Percentiles rank a stretch among this genome's conserved stretches.
These are phyloP conservation scores for Eucalyptus erythrocorys DNA, from an alignment of 345 rosid genomes.

Conservation along the genomic window DNA sequence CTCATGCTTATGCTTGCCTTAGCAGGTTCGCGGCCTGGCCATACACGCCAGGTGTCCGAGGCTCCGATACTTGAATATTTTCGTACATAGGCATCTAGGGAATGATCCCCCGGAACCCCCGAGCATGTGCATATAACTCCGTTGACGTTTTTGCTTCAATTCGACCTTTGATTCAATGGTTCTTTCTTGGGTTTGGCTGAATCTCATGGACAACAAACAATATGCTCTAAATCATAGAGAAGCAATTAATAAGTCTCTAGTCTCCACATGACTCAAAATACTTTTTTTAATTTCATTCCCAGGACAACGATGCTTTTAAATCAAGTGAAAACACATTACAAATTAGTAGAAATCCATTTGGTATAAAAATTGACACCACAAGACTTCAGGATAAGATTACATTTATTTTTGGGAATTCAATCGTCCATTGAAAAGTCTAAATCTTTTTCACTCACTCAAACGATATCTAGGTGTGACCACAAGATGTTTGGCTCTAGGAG, in stretches of 20 bases:
- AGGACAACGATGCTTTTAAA: too few relatives aligned
- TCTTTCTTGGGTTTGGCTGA: neutral
- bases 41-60: too few relatives aligned
- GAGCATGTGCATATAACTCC: neutral
- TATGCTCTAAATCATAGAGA: neutral
- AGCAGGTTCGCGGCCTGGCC: too few relatives aligned
- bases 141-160: neutral
- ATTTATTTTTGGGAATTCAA: neutral
- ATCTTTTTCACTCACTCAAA: neutral
- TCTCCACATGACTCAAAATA: neutral
- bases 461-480: constrained; percentile 9
- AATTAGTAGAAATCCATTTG: neutral
- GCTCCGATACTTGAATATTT: too few relatives aligned
- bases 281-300: too few relatives aligned
- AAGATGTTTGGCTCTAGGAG: constrained; percentile 20
- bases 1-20: too few relatives aligned
- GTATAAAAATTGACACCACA: neutral
- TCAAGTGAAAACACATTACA: neutral
- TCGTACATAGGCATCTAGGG: neutral
- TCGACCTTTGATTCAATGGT: neutral
- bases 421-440: neutral
- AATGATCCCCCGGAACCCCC: neutral
- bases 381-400: neutral
- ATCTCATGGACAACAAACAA: neutral
- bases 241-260: neutral